phyloP scores from a whole-genome alignment of 2,329 filamentous ascomycete genomes.

The Ascochyta pisi region DNA sequence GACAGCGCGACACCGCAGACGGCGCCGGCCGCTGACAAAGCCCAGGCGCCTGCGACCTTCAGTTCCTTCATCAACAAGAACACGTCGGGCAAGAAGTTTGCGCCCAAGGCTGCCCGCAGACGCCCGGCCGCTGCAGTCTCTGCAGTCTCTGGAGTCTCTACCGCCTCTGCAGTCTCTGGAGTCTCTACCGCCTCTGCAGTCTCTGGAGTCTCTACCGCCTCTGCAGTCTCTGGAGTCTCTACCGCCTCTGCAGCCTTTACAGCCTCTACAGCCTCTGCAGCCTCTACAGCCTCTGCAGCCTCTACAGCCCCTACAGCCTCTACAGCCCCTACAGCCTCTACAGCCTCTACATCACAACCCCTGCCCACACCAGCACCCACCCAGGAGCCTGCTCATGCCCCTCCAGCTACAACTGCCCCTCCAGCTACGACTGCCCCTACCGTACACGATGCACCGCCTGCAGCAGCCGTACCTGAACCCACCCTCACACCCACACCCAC shows the following conservation, averaged over 20 bases:
- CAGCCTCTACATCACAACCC: constrained; percentile 19
- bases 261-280: no score
- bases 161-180: no score
- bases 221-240: no score
- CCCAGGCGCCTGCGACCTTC: constrained; percentile 28
- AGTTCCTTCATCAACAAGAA: constrained; percentile 49
- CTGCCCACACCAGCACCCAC: constrained; percentile 29
- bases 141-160: neutral
- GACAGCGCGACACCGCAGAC: constrained; percentile 14
- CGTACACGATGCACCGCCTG: neutral
- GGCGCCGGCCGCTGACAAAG: constrained; percentile 24
- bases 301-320: no score
- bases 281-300: constrained; percentile 6
- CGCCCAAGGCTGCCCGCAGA: constrained; percentile 55
- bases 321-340: no score
- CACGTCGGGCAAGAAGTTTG: constrained; percentile 56
- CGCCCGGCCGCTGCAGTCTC: constrained; percentile 44
- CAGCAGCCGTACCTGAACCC: neutral
- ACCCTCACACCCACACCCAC: constrained; percentile 1
- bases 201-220: no score
- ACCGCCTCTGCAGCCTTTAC: no score
- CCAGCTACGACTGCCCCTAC: neutral
- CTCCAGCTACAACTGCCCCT: neutral
- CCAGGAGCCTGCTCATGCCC: constrained; percentile 24
- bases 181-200: no score